phyloP scores from a whole-genome alignment of 441 rosid species.

The Rhodomyrtus psidioides region DNA sequence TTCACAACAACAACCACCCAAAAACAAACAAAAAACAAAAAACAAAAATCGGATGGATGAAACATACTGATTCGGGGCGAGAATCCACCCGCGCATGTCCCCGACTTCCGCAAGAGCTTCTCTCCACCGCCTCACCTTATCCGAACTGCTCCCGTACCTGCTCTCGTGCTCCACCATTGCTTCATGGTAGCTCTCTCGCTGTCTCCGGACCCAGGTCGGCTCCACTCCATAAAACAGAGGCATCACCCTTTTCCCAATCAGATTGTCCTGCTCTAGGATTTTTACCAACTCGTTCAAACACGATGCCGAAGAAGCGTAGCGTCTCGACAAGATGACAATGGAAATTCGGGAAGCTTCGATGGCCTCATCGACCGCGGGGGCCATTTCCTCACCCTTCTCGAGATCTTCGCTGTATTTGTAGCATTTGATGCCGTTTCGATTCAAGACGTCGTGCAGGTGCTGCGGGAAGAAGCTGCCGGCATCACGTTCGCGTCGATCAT shows the following conservation, averaged over 20 bases:
- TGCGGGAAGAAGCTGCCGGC: neutral
- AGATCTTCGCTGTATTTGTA: neutral
- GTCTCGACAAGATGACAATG: neutral
- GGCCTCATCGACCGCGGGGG: neutral
- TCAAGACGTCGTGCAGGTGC: neutral
- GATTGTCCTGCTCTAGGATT: neutral
- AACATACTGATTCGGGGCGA: neutral
- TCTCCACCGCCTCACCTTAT: neutral
- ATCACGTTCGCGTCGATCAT: neutral
- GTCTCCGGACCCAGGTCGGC: neutral
- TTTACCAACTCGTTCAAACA: neutral
- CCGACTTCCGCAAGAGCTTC: neutral
- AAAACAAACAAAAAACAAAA: no score
- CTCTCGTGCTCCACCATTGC: neutral
- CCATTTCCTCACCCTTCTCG: neutral
- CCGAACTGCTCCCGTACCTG: neutral
- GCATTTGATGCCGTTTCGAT: neutral
- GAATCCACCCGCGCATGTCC: neutral
- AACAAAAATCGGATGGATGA: neutral
- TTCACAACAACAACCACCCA: no score
- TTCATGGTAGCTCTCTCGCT: neutral
- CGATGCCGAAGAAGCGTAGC: neutral
- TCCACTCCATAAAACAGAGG: neutral
- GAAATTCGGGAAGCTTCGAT: neutral
- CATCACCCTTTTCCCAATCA: neutral